Conservation (phyloP, 2,329 filamentous ascomycete species). For the Calonectria pteridis region DNA sequence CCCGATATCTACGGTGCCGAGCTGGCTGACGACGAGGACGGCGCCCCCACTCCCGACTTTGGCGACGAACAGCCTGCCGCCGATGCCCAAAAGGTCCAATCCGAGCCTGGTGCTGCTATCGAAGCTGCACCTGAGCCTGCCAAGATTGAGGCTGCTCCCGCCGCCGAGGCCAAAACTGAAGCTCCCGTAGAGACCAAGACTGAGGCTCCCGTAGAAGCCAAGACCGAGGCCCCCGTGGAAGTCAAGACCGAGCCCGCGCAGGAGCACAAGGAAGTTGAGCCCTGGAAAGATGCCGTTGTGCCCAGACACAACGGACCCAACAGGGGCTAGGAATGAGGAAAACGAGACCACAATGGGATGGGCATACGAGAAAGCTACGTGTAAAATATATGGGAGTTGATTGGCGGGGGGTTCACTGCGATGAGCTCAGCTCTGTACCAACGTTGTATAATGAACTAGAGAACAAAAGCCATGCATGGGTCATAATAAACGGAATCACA, state of each 20-base stretch:
- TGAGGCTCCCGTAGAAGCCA: constrained; percentile 5
- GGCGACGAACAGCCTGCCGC: constrained; percentile 46
- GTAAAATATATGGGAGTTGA: constrained; percentile 38
- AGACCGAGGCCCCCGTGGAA: constrained; percentile 20
- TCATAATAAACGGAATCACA: constrained; percentile 45
- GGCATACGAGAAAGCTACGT: constrained; percentile 34
- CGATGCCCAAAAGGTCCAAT: constrained; percentile 20
- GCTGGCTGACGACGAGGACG: constrained; percentile 79
- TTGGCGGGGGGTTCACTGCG: constrained; percentile 25
- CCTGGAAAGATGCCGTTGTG: background rate
- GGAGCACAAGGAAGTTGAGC: constrained; percentile 27
- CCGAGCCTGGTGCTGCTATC: constrained; percentile 1
- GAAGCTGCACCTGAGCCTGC: background rate
- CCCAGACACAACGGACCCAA: constrained; percentile 28
- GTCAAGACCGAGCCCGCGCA: background rate
- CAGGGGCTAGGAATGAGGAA: constrained; percentile 14
- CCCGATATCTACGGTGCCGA: constrained; percentile 95
- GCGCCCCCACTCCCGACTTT: constrained; percentile 45
- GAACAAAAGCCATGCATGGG: constrained; percentile 32
- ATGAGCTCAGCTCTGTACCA: constrained; percentile 40
- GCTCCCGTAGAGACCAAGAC: background rate
- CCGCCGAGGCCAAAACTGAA: constrained; percentile 14
- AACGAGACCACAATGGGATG: constrained; percentile 16
- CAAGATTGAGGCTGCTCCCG: constrained; percentile 31
- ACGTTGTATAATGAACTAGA: constrained; percentile 42